Base-by-base conservation (phyloP, 805 yeast species). In the Hanseniaspora opuntiae region DNA sequence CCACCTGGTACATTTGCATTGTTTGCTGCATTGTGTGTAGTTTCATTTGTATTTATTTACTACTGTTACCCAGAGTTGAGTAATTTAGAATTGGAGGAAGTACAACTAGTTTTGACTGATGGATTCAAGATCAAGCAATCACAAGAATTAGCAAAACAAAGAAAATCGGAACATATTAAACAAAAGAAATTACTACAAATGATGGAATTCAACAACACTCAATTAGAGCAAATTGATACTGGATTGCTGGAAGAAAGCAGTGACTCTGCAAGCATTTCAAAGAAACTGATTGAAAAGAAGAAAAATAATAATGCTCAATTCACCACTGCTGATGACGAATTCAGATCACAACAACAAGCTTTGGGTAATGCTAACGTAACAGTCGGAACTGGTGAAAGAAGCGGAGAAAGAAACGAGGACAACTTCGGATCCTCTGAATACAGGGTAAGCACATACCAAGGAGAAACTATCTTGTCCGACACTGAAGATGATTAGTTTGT, bases 1-100 rank as follows among this genome's bases (percentile, higher is more conserved):
- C 97, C 97, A 42, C 79, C 96, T 0, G 97, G 97, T 25, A 90
- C 97, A 0, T 90, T 90, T 69, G 79, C 89, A 0, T 77, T 90
- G 59, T 90, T 88, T 65, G 96, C 95, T 1, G 95, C 79, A 1
- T 74, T 93, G 53, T 79, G 93, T 62, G 72, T 78, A 12, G 60
- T 86, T 2, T 80, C 97, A 1, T 76, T 82, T 64, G 59, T 86
- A 3, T 80, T 86, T 64, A 84, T 85, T 37, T 84, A 71, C 70
- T 83, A 88, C 75, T 80, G 87, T 63, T 86, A 88, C 62, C 97
- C 97, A 30, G 98, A 90, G 69, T 78, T 94, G 44, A 79, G 95
- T 1, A 93, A 93, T 46, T 75, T 90, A 63, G 88, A 86, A 61
- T 73, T 90, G 56, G 98, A 93, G 67, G 97, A 90, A 69, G 86